Evolutionary conservation across 2,329 filamentous ascomycete species (phyloP).

Genomic region (Teratosphaeria zuluensis): DNA sequence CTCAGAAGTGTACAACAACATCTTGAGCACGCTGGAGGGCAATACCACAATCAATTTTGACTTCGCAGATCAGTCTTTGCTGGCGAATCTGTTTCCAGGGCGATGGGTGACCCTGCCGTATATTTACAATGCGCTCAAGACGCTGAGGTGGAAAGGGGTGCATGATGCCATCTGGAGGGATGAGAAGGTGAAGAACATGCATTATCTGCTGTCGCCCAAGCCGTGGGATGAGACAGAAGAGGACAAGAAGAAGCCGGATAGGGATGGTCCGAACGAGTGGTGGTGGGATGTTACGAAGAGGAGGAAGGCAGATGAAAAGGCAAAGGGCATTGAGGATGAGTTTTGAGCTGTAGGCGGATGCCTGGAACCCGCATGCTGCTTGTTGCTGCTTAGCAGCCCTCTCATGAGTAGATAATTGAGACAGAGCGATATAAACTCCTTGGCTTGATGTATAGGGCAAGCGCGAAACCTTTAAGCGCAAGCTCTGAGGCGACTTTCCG

Average conservation of each 20-base stretch:
- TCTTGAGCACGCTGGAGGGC: constrained; percentile 37
- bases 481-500: too few relatives aligned
- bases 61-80: constrained; percentile 51
- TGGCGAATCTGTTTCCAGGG: constrained; percentile 48
- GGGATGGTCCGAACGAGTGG: constrained; percentile 46
- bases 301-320: constrained; percentile 40
- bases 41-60: constrained; percentile 43
- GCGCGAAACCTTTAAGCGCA: too few relatives aligned
- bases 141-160: constrained; percentile 46
- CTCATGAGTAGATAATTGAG: too few relatives aligned
- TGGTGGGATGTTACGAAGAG: constrained; percentile 47
- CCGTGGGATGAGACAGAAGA: constrained; percentile 49
- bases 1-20: constrained; percentile 42
- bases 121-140: constrained; percentile 53
- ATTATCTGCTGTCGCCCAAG: constrained; percentile 53
- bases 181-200: constrained; percentile 51
- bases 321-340: constrained; percentile 39
- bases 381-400: too few relatives aligned
- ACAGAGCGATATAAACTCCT: too few relatives aligned
- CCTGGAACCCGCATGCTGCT: too few relatives aligned
- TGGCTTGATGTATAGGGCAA: too few relatives aligned
- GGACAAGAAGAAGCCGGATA: constrained; percentile 21
- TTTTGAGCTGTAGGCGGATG: constrained; percentile 29
- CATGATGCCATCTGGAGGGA: constrained; percentile 53
- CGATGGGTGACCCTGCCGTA: constrained; percentile 52